These are phyloP conservation scores for Aspergillus sclerotialis DNA, from an alignment of 2,329 filamentous ascomycete species.

Conservation along the genomic window DNA sequence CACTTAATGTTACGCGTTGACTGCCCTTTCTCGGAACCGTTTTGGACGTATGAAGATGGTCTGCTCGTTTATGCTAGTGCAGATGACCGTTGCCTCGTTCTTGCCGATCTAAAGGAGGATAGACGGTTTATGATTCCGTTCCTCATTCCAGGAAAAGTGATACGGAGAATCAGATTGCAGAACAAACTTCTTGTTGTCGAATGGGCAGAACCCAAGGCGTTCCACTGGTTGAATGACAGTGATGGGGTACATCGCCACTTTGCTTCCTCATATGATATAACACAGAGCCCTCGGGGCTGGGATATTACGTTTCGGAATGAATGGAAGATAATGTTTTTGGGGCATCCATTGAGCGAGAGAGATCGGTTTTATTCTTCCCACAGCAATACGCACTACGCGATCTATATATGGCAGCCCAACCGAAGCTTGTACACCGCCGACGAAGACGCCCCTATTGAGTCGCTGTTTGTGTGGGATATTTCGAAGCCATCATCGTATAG, in stretches of 20 bases:
- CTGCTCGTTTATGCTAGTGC: conserved; percentile 48
- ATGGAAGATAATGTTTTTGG: conserved; percentile 55
- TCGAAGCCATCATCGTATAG: conserved; percentile 42
- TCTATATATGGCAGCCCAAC: conserved; percentile 57
- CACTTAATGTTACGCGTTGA: conserved; percentile 25
- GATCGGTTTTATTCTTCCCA: conserved; percentile 60
- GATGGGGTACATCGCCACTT: conserved; percentile 52
- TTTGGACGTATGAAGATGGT: conserved; percentile 54
- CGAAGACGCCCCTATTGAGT: conserved; percentile 52
- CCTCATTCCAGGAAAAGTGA: conserved; percentile 40
- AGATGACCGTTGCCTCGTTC: conserved; percentile 28
- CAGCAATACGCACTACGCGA: conserved; percentile 52
- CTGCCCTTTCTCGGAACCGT: conserved; percentile 28
- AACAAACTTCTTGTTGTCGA: conserved; percentile 55
- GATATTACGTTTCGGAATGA: conserved; percentile 48
- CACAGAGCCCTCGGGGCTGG: conserved; percentile 27
- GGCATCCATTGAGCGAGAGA: conserved; percentile 47
- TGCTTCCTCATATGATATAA: conserved; percentile 52
- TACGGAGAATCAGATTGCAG: conserved; percentile 50
- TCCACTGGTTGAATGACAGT: conserved; percentile 46
- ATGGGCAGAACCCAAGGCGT: conserved; percentile 51
- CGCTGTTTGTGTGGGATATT: conserved; percentile 55
- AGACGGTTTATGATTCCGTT: conserved; percentile 46
- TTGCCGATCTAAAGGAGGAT: conserved; percentile 46
- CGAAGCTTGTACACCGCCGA: conserved; percentile 47